A percentile compares a stretch with the other conserved stretches of the same genome.
These are phyloP conservation scores for Rhodomyrtus psidioides DNA, from an alignment of 441 rosid species.

Conservation along the genomic window DNA sequence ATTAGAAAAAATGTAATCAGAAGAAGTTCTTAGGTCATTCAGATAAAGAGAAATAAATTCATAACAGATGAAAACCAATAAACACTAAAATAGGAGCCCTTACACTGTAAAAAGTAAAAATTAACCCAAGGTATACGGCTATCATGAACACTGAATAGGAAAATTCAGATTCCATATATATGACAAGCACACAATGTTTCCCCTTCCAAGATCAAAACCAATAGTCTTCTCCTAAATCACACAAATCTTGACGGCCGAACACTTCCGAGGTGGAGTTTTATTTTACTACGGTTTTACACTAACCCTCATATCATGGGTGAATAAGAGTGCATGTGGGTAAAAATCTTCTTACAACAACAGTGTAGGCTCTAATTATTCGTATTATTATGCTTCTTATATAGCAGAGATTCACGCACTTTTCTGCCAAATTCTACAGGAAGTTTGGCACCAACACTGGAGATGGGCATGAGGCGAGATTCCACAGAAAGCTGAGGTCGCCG, in stretches of 20 bases:
- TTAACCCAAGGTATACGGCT: not conserved
- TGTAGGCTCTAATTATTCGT: not conserved
- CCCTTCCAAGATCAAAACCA: not conserved
- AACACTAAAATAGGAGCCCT: not conserved
- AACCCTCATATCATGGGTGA: not conserved
- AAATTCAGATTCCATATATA: not conserved
- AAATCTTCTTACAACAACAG: not conserved
- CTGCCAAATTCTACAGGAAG: conserved; percentile 15
- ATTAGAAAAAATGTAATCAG: not conserved
- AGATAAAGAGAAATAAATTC: not conserved
- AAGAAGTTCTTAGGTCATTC: not conserved
- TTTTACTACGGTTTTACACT: not conserved
- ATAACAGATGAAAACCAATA: not conserved
- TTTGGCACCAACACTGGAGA: conserved; percentile 27
- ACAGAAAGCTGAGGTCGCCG: conserved; percentile 12
- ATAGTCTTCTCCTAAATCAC: not conserved
- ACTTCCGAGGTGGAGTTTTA: not conserved
- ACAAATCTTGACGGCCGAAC: not conserved
- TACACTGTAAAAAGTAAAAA: not conserved
- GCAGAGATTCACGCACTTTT: not conserved
- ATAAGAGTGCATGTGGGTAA: not conserved
- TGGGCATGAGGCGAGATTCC: conserved; percentile 27
- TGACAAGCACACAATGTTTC: not conserved
- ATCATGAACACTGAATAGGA: not conserved
- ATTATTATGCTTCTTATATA: not conserved